Conservation (phyloP, 2,329 filamentous ascomycete species). For the Plectosphaerella sp. region DNA sequence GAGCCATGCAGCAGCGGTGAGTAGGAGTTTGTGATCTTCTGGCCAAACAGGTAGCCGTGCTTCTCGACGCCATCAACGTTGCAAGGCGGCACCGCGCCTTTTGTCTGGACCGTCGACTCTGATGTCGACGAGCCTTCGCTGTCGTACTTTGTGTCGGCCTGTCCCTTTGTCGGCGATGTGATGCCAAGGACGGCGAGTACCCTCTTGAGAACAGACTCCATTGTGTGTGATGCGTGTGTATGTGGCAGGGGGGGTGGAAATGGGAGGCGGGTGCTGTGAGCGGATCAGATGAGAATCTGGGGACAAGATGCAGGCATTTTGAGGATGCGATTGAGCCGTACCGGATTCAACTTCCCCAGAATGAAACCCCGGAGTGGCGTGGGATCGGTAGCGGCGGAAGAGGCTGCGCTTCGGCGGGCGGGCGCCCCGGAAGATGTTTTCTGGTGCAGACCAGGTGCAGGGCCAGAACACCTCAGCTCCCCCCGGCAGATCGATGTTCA, state of each 20-base stretch:
- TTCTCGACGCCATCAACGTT: conserved; percentile 24
- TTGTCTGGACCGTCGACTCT: neutral
- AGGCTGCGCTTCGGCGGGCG: too few relatives aligned
- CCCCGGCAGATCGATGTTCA: conserved; percentile 1
- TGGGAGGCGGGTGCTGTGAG: too few relatives aligned
- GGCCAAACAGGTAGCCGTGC: conserved; percentile 53
- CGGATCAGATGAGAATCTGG: too few relatives aligned
- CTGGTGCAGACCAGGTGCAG: too few relatives aligned
- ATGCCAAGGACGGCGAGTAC: neutral
- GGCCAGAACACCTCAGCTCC: too few relatives aligned
- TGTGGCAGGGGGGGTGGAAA: too few relatives aligned
- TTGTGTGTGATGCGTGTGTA: neutral
- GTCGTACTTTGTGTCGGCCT: neutral
- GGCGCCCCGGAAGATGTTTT: too few relatives aligned
- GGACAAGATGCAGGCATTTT: too few relatives aligned
- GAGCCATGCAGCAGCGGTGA: conserved; percentile 51
- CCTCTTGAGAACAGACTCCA: neutral
- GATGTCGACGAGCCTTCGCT: neutral
- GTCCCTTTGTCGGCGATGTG: neutral
- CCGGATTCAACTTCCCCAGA: too few relatives aligned
- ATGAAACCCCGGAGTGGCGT: too few relatives aligned
- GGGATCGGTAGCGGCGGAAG: too few relatives aligned
- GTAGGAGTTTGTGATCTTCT: conserved; percentile 50
- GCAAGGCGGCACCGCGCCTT: neutral
- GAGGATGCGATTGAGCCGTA: too few relatives aligned